Conservation (phyloP, 1,284 basidiomycete genomes). For the Tylopilus microsporus region DNA sequence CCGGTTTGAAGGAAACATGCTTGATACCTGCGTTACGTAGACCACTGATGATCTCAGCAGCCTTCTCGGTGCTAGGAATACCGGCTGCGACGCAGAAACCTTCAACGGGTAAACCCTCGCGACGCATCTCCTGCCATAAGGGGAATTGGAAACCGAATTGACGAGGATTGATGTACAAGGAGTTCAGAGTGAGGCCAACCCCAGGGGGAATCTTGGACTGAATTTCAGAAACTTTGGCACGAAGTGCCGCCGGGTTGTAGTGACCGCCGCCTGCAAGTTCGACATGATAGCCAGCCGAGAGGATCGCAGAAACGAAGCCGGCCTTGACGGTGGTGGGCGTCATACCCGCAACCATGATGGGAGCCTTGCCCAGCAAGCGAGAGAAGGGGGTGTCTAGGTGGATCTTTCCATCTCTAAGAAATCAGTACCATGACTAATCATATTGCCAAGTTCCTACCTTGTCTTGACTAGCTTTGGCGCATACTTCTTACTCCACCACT, state of each 20-base stretch:
- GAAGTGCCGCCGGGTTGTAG: constrained; percentile 85
- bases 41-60: constrained; percentile 84
- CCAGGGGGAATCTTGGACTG: constrained; percentile 78
- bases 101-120: constrained; percentile 92
- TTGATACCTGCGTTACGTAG: constrained; percentile 80
- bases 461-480: constrained; percentile 85
- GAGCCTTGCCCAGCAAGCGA: constrained; percentile 89
- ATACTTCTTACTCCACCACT: constrained; percentile 89
- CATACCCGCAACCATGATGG: constrained; percentile 99
- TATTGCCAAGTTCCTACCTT: constrained; percentile 46
- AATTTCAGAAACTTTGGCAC: constrained; percentile 86
- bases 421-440: constrained; percentile 11
- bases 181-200: constrained; percentile 89
- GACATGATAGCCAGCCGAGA: constrained; percentile 92
- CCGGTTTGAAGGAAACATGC: constrained; percentile 96
- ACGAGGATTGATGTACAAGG: constrained; percentile 97
- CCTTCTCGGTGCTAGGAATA: constrained; percentile 90
- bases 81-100: constrained; percentile 98
- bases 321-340: constrained; percentile 91
- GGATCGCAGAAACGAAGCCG: constrained; percentile 86
- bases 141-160: constrained; percentile 98
- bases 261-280: constrained; percentile 98
- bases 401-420: constrained; percentile 75
- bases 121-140: constrained; percentile 95
- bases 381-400: constrained; percentile 96